Percentiles rank a stretch among this genome's conserved stretches.
Conservation (phyloP, 1,139 yeast species). For the Kazachstania sp. region DNA sequence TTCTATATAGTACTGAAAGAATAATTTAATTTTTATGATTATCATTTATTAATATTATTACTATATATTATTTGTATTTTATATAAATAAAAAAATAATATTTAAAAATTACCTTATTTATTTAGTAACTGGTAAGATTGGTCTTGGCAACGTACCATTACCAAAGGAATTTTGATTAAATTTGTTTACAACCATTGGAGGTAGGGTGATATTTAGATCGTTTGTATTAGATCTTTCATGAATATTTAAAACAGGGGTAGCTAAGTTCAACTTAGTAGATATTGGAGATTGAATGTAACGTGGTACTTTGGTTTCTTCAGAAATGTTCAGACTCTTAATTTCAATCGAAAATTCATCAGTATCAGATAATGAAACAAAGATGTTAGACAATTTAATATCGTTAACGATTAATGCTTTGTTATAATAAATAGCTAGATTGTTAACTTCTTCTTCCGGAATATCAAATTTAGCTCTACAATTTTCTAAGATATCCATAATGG, state of each 20-base stretch:
- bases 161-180: slow-evolving; percentile 2
- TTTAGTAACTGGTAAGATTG: slow-evolving; percentile 3
- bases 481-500: slow-evolving; percentile 3
- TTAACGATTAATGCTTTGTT: slow-evolving; percentile 18
- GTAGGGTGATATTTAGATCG: slow-evolving; percentile 2
- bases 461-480: slow-evolving; percentile 3
- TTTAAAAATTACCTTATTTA: background rate
- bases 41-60: background rate
- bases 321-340: background rate
- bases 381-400: slow-evolving; percentile 22
- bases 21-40: background rate
- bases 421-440: slow-evolving; percentile 15
- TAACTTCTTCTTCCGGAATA: slow-evolving; percentile 1
- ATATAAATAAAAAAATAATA: background rate
- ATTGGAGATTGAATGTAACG: background rate
- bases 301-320: background rate
- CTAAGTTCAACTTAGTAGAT: background rate
- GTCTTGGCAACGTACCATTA: slow-evolving; percentile 3
- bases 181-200: slow-evolving; percentile 5
- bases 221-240: background rate
- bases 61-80: background rate
- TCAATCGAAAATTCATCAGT: slow-evolving; percentile 11
- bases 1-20: too few relatives aligned
- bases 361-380: slow-evolving; percentile 22
- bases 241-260: slow-evolving; percentile 1